Percentiles rank a stretch among this genome's conserved stretches.
These are phyloP conservation scores for Geosmithia putterillii DNA, from an alignment of 2,329 filamentous ascomycete species.

Conservation along the genomic window DNA sequence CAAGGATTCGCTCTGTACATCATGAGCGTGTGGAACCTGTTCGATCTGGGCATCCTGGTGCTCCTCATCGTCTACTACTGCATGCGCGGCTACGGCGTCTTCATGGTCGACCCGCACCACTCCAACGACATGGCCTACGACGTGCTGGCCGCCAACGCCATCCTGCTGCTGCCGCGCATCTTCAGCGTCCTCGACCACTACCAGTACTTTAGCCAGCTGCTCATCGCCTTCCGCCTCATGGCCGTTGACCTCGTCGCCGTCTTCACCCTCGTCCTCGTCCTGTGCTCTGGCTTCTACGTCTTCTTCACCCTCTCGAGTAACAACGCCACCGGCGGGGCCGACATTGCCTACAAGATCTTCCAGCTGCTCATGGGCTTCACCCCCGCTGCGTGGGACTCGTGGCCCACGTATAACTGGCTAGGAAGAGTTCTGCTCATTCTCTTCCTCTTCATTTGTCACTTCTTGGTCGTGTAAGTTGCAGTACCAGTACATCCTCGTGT, in stretches of 20 bases:
- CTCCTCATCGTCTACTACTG: conserved; percentile 83
- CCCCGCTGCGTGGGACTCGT: conserved; percentile 87
- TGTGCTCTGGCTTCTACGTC: conserved; percentile 90
- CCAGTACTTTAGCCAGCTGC: conserved; percentile 86
- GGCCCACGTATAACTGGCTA: conserved; percentile 62
- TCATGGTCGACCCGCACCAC: conserved; percentile 61
- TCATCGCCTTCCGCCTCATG: conserved; percentile 93
- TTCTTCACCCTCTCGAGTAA: conserved; percentile 77
- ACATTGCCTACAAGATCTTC: conserved; percentile 82
- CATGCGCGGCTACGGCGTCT: conserved; percentile 76
- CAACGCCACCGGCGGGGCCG: conserved; percentile 48
- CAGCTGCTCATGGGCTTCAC: conserved; percentile 95
- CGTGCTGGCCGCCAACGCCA: conserved; percentile 82
- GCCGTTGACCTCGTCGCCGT: conserved; percentile 79
- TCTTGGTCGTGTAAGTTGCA: conserved; percentile 62
- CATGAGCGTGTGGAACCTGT: conserved; percentile 96
- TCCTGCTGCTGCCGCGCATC: conserved; percentile 77
- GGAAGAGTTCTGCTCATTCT: conserved; percentile 65
- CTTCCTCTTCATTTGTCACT: conserved; percentile 91
- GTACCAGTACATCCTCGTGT: neutral
- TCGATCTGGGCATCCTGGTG: conserved; percentile 80
- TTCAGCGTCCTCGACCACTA: conserved; percentile 93
- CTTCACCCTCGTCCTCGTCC: conserved; percentile 71
- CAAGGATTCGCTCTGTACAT: conserved; percentile 94
- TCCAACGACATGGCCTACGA: conserved; percentile 85